Percentiles rank a stretch among this genome's conserved stretches.
Conservation (phyloP, 768 basidiomycete genomes). For the Nidularia sp. region DNA sequence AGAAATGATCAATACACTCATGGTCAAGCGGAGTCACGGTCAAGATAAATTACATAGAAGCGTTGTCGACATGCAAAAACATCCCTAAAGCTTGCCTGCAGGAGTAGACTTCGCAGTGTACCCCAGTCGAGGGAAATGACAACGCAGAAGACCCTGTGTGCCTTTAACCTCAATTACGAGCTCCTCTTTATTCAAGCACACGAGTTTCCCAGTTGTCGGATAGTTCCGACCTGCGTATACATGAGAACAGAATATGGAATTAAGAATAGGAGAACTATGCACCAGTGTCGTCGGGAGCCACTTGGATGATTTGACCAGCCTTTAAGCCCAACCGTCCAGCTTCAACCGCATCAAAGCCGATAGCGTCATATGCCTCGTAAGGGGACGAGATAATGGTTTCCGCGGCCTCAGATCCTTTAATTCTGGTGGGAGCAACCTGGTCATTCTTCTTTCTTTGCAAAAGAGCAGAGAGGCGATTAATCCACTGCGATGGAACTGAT, state of each 20-base stretch:
- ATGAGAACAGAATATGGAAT: neutral
- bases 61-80: no score
- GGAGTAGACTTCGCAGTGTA: conserved; percentile 21
- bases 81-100: conserved; percentile 1
- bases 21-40: no score
- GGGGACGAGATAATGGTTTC: conserved; percentile 30
- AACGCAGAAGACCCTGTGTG: conserved; percentile 32
- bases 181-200: conserved; percentile 45
- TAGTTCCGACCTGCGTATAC: conserved; percentile 27
- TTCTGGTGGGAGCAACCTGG: conserved; percentile 13
- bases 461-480: conserved; percentile 31
- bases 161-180: conserved; percentile 43
- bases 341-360: conserved; percentile 45
- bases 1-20: no score
- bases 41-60: no score
- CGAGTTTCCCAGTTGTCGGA: conserved; percentile 44
- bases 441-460: conserved; percentile 23
- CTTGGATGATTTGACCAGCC: conserved; percentile 28
- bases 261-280: conserved; percentile 1
- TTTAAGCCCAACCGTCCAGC: conserved; percentile 36
- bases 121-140: conserved; percentile 51
- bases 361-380: conserved; percentile 28
- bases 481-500: conserved; percentile 34
- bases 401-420: conserved; percentile 40
- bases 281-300: conserved; percentile 50